Percentiles rank a stretch among this genome's conserved stretches.
Conservation (phyloP, 805 yeast species). For the Cyberlindnera galapagoensis region DNA sequence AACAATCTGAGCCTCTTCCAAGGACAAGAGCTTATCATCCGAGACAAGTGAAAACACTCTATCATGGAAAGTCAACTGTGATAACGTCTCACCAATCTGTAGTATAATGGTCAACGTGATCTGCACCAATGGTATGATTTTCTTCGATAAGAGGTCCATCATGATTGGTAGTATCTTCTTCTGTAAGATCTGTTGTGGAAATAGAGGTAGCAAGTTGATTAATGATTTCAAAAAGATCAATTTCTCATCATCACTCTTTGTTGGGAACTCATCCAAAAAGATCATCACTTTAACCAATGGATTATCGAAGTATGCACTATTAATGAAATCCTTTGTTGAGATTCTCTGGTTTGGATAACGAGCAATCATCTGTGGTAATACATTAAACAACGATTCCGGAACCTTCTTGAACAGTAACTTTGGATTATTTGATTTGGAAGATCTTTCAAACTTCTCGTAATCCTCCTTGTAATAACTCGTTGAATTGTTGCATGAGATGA, state of each 20-base stretch:
- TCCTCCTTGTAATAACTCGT: slow-evolving; percentile 56
- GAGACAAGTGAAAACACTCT: slow-evolving; percentile 14
- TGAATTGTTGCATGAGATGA: slow-evolving; percentile 48
- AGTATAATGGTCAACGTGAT: slow-evolving; percentile 50
- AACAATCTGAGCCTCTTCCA: slow-evolving; percentile 35
- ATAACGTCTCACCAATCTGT: slow-evolving; percentile 55
- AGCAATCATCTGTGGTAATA: slow-evolving; percentile 47
- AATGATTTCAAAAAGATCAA: slow-evolving; percentile 63
- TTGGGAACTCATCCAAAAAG: slow-evolving; percentile 76
- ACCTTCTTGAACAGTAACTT: slow-evolving; percentile 44
- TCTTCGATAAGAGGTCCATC: slow-evolving; percentile 40
- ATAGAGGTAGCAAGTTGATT: slow-evolving; percentile 42
- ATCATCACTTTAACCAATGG: slow-evolving; percentile 75
- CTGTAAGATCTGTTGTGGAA: slow-evolving; percentile 36
- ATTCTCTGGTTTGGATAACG: slow-evolving; percentile 52
- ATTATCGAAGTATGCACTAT: slow-evolving; percentile 72
- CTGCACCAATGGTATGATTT: slow-evolving; percentile 36
- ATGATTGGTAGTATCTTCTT: slow-evolving; percentile 73
- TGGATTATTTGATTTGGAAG: slow-evolving; percentile 33
- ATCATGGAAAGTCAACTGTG: slow-evolving; percentile 74
- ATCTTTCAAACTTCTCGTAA: slow-evolving; percentile 40
- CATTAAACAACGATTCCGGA: slow-evolving; percentile 45
- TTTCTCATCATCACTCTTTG: slow-evolving; percentile 64
- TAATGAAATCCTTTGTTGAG: slow-evolving; percentile 60
- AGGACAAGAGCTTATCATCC: slow-evolving; percentile 30